Evolutionary conservation across 129 eudicot genomes (phyloP), one percentile per base, ranked within the genome.

Genomic region (Chrysanthemum makinoi): DNA sequence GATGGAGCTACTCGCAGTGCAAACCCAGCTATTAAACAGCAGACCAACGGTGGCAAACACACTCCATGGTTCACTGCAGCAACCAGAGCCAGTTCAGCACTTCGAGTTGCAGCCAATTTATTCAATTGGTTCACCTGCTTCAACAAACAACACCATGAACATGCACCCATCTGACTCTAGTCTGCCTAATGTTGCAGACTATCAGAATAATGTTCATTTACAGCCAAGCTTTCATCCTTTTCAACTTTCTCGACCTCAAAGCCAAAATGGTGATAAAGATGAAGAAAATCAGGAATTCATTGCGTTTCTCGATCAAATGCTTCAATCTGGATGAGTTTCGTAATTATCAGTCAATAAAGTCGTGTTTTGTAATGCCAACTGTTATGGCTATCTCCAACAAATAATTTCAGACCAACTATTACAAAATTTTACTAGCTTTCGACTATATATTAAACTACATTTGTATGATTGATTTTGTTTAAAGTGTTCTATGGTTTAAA

Each of bases 1-100:
- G 53, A 70, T 73, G 43, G 87, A 87, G 81, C 73, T 87, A 22
- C 83, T 87, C 3, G 43, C 57, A 78, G 89, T 80, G 68, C 89
- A 87, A 65, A 81, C 56, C 62, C 87, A 83, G 82, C 77, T 84
- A 0, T 62, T 84, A 46, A 82, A 72, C 80, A 77, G 82, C 79
- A 66, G 83, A 56, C 67, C 65, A 61, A 69, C 70, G 20, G 81
- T 57, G 54, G 80, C 86, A 76, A 87, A 76, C 74, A 73, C 84
- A 35, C 57, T 70, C 54, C 79, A 87, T 26, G 79, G 48, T 69
- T 33, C 86, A 16, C 56, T 65, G n/a, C 78, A 64, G n/a, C 86
- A 82, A 43, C 79, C 72, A 54, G 48, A 66, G 16, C 55, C 55
- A 5, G 43, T 10, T 24, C 80, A 76, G 3, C 74, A 76, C 16